Conservation (phyloP, 1,284 basidiomycete genomes). For the Naganishia sp. region DNA sequence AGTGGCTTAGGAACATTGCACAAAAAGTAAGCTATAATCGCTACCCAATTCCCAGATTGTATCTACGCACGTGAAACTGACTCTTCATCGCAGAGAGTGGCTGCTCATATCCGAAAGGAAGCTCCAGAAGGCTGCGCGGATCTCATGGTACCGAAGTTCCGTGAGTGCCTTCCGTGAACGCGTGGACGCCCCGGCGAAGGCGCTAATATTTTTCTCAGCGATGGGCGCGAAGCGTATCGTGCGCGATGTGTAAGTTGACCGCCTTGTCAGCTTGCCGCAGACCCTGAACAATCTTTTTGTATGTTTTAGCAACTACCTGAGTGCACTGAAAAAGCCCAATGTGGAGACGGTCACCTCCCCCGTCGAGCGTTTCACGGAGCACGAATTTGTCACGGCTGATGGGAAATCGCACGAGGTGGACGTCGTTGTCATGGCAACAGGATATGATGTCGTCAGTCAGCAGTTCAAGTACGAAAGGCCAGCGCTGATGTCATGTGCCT, state of each 20-base stretch:
- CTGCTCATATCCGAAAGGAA: conserved; percentile 31
- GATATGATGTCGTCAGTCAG: conserved; percentile 37
- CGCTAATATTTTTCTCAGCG: conserved; percentile 25
- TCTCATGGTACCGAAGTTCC: conserved; percentile 36
- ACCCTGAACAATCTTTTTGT: background rate
- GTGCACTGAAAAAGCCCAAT: conserved; percentile 38
- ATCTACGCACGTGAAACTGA: background rate
- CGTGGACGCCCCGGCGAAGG: no score
- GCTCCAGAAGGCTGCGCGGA: conserved; percentile 35
- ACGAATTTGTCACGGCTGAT: conserved; percentile 33
- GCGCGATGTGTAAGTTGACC: conserved; percentile 38
- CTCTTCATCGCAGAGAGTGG: conserved; percentile 1
- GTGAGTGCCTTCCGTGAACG: conserved; percentile 28
- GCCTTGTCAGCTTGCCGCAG: background rate
- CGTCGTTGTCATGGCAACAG: conserved; percentile 39
- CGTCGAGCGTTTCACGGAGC: conserved; percentile 22
- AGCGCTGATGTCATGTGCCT: background rate
- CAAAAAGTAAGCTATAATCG: conserved; percentile 26
- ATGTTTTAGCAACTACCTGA: conserved; percentile 35
- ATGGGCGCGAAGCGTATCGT: conserved; percentile 40
- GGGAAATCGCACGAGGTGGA: conserved; percentile 36
- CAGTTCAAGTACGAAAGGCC: background rate
- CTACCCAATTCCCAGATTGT: background rate
- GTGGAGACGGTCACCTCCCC: conserved; percentile 35
- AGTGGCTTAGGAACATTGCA: conserved; percentile 28